Conservation (phyloP, 2,329 filamentous ascomycete species). For the Ilyonectria destructans region DNA sequence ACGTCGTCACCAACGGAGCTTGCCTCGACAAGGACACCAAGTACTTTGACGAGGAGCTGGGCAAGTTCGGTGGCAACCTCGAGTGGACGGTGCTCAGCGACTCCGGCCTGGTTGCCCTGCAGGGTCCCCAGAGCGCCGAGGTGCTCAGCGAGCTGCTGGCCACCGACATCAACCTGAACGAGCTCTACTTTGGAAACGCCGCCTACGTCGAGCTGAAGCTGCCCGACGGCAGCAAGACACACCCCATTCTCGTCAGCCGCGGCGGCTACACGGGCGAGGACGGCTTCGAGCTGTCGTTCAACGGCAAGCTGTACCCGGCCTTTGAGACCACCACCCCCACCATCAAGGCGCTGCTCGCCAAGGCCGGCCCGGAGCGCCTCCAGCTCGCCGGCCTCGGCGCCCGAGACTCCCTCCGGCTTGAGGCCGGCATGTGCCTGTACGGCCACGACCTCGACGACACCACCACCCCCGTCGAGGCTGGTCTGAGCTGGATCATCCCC, state of each 20-base stretch:
- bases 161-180: conserved; percentile 71
- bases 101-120: conserved; percentile 88
- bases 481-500: conserved; percentile 84
- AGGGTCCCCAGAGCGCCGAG: conserved; percentile 84
- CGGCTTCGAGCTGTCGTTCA: conserved; percentile 95
- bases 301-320: conserved; percentile 59
- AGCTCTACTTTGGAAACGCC: conserved; percentile 87
- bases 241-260: conserved; percentile 78
- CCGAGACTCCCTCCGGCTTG: conserved; percentile 91
- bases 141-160: conserved; percentile 78
- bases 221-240: conserved; percentile 62
- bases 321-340: conserved; percentile 65
- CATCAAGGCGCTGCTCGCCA: conserved; percentile 78
- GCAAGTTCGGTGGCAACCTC: conserved; percentile 67
- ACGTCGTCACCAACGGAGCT: conserved; percentile 95
- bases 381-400: conserved; percentile 91
- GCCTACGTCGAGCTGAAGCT: conserved; percentile 77
- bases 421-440: conserved; percentile 99
- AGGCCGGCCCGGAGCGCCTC: conserved; percentile 74
- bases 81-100: conserved; percentile 80
- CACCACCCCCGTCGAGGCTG: conserved; percentile 73
- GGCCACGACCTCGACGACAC: conserved; percentile 94
- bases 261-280: conserved; percentile 98
- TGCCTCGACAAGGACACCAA: conserved; percentile 90
- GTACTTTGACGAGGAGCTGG: conserved; percentile 82